Base-by-base conservation (phyloP, 1,139 yeast species). In the Maudiozyma humilis region DNA sequence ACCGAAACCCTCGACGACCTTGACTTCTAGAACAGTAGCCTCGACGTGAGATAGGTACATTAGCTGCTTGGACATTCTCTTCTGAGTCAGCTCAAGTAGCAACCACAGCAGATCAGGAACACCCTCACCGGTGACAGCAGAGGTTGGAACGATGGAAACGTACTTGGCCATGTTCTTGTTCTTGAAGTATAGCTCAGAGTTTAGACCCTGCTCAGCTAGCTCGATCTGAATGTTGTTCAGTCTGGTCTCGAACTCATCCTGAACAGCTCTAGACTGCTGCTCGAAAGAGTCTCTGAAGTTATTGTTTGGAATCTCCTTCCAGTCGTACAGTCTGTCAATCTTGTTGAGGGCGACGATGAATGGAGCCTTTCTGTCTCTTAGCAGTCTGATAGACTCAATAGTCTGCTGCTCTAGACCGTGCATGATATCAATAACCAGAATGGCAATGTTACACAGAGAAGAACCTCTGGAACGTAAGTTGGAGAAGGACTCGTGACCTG, bases 71-170 rank as follows among this genome's bases (percentile, higher is more conserved):
- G 96, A 85, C 99, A 93, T 93, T 73, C 98, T 83, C 79, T 87
- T 84, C 70, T 93, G 97, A 19, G 98, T 91, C 60, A 93, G 77
- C 67, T 91, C 97, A 57, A 93, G 76, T 63, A 93, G 75, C 66
- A 93, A 77, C 91, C 96, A 89, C 63, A 93, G 79, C 70, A 93
- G 76, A 78, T 93, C 99, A 40, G 99, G 98, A 56, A 93, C 93
- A 82, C 99, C 99, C 70, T 93, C 99, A 67, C 98, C 99, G 25
- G 97, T 89, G 40, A 89, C 94, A 47, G 99, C 98, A 49, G 97
- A 89, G 13, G 98, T 91, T 56, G 99, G 98, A 44, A 93, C 96
- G 59, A 93, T 82, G 32, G 97, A 88, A 47, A 93, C 98, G 60
- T 82, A 86, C 66, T 86, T 86, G 47, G 96, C 71, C 76, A 91